These are phyloP conservation scores for Leucosporidium creatinivorum DNA, from an alignment of 768 basidiomycete species.

Conservation along the genomic window DNA sequence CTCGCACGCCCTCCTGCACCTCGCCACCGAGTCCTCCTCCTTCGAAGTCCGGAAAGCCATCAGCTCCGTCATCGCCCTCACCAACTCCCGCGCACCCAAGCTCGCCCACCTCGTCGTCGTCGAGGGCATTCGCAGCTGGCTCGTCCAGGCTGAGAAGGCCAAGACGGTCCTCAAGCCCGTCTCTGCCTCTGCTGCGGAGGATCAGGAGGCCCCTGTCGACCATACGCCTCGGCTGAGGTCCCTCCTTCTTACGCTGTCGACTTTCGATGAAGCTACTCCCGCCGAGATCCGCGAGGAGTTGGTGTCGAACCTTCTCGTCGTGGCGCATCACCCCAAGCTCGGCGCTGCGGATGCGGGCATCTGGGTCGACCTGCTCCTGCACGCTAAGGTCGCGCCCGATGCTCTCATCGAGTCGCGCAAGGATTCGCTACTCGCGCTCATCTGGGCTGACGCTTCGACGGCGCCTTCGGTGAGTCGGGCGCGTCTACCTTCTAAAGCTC, in stretches of 20 bases:
- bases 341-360: slow-evolving; percentile 18
- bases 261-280: slow-evolving; percentile 49
- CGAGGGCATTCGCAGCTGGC: slow-evolving; percentile 49
- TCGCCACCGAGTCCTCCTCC: slow-evolving; percentile 57
- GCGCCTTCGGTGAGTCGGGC: slow-evolving; percentile 49
- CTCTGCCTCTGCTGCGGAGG: too few relatives aligned
- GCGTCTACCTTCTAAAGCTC: background rate
- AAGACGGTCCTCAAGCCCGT: slow-evolving; percentile 33
- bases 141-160: slow-evolving; percentile 27
- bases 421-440: slow-evolving; percentile 14
- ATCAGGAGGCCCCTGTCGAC: slow-evolving; percentile 44
- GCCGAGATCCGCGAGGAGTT: slow-evolving; percentile 46
- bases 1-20: slow-evolving; percentile 61
- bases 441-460: slow-evolving; percentile 23
- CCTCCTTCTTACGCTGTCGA: slow-evolving; percentile 51
- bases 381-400: slow-evolving; percentile 20
- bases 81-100: slow-evolving; percentile 47
- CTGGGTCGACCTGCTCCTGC: slow-evolving; percentile 28
- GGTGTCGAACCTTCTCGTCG: slow-evolving; percentile 54
- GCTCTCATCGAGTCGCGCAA: slow-evolving; percentile 14
- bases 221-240: slow-evolving; percentile 45
- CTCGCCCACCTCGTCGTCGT: slow-evolving; percentile 52
- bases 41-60: slow-evolving; percentile 52
- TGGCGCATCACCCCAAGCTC: slow-evolving; percentile 62
- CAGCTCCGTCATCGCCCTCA: slow-evolving; percentile 45